phyloP scores from a whole-genome alignment of 78 protist species.

The Creolimax fragrantissima region DNA sequence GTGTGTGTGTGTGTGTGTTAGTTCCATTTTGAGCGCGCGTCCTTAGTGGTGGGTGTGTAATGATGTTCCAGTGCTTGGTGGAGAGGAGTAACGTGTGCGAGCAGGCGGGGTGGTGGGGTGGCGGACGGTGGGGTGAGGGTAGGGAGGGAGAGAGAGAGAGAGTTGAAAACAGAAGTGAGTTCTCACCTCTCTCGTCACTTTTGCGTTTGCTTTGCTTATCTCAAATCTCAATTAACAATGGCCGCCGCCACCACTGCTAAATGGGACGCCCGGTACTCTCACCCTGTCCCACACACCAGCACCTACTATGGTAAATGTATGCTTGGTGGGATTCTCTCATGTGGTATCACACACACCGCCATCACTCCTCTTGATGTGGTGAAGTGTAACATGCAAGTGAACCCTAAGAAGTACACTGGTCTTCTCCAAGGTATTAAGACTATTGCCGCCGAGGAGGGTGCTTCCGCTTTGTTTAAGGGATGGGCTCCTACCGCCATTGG shows the following conservation, averaged over 20 bases:
- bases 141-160: too few species aligned
- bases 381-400: constrained; percentile 54
- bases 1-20: too few species aligned
- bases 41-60: too few species aligned
- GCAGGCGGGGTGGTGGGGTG: too few species aligned
- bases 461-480: constrained; percentile 46
- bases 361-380: constrained; percentile 76
- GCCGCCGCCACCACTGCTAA: background rate
- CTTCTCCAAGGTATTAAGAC: constrained; percentile 32
- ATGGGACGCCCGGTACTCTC: constrained; percentile 26
- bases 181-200: too few species aligned
- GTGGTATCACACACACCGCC: constrained; percentile 70
- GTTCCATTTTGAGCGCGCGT: too few species aligned
- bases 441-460: constrained; percentile 54
- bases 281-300: constrained; percentile 22
- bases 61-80: too few species aligned
- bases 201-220: background rate
- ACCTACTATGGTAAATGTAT: constrained; percentile 31
- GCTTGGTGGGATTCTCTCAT: constrained; percentile 63
- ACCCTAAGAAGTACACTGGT: constrained; percentile 53
- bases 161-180: too few species aligned
- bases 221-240: background rate
- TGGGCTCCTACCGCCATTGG: constrained; percentile 63
- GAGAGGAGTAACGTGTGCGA: too few species aligned
- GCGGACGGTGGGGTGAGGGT: too few species aligned